Evolutionary conservation across 176 grass and related monocot species (phyloP), one percentile per base, ranked within the genome.

Genomic region (Oryza coarctata): DNA sequence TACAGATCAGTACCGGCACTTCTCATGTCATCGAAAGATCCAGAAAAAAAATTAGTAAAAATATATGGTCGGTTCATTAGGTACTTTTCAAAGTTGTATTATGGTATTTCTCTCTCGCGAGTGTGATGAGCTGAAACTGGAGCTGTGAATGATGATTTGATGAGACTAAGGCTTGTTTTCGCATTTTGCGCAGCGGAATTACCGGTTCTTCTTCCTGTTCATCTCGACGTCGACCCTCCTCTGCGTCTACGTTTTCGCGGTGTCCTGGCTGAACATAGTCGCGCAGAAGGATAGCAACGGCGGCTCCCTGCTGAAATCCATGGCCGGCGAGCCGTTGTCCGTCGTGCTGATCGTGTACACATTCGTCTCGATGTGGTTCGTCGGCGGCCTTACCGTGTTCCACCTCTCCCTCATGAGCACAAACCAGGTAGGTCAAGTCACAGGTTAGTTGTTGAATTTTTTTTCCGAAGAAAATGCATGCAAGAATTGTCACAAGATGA

Each of bases 151-250:
- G 45, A 49, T 49, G 45, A 47, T 39, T 9, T 1, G 14, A 17
- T 49, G 15, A 49, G 45, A 17, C 45, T 5, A 15, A 18, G 45
- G 15, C 4, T 49, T 49, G 45, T 49, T 49, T 49, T 49, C 45
- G 41, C 7, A 36, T 79, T 68, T 36, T 70, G 31, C 67, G 80
- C 89, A 98, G 92, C 71, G 93, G 4, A 99, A 95, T 61, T 95
- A 99, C 82, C 65, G 89, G 75, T 93, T 90, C 93, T 99, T 95
- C 86, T 95, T 88, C 89, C 76, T 99, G 52, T 98, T 98, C 85
- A 89, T 95, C 81, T 93, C 92, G 23, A 90, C 95, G 20, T 89
- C 95, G 23, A 98, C 92, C 27, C 72, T 94, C 65, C 75, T 98
- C 32, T 98, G 95, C 90, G 3, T 91, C 36, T 98, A 95, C 52